phyloP scores from a whole-genome alignment of 441 rosid species.

The Bocquillonia castaneifolia region DNA sequence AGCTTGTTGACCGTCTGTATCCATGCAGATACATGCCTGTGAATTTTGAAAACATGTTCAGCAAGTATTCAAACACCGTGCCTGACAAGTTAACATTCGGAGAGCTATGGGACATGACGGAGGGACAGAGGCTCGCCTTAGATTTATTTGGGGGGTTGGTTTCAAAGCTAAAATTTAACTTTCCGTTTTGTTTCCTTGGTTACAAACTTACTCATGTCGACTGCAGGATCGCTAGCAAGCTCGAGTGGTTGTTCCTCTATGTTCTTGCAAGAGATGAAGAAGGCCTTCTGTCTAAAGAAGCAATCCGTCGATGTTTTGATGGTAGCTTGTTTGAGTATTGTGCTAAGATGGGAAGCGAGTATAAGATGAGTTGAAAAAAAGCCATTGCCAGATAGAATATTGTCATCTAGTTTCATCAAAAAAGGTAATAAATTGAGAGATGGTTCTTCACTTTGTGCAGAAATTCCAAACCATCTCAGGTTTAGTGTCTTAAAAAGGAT shows the following conservation, averaged over 20 bases:
- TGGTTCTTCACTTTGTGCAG: background rate
- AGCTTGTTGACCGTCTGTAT: no score
- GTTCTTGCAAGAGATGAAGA: constrained; percentile 62
- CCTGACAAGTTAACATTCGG: constrained; percentile 38
- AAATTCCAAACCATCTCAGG: background rate
- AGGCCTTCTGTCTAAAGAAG: constrained; percentile 68
- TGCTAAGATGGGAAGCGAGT: constrained; percentile 35
- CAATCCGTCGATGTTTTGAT: constrained; percentile 59
- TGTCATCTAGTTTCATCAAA: background rate
- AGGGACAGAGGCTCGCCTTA: constrained; percentile 35
- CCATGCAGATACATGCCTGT: constrained; percentile 41
- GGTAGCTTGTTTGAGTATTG: constrained; percentile 67
- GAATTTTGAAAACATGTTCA: constrained; percentile 44
- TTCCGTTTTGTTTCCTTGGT: background rate
- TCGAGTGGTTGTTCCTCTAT: constrained; percentile 56
- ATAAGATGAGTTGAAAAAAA: constrained; percentile 18
- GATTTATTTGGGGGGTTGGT: constrained; percentile 51
- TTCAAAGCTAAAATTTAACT: background rate
- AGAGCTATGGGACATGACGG: constrained; percentile 54
- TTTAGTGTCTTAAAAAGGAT: no score
- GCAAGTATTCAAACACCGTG: constrained; percentile 45
- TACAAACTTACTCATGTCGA: background rate
- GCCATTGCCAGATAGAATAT: background rate
- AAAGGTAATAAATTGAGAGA: background rate
- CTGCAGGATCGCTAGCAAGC: constrained; percentile 46